phyloP scores from a whole-genome alignment of 1,284 basidiomycete genomes.

The Trichosporon asahii region DNA sequence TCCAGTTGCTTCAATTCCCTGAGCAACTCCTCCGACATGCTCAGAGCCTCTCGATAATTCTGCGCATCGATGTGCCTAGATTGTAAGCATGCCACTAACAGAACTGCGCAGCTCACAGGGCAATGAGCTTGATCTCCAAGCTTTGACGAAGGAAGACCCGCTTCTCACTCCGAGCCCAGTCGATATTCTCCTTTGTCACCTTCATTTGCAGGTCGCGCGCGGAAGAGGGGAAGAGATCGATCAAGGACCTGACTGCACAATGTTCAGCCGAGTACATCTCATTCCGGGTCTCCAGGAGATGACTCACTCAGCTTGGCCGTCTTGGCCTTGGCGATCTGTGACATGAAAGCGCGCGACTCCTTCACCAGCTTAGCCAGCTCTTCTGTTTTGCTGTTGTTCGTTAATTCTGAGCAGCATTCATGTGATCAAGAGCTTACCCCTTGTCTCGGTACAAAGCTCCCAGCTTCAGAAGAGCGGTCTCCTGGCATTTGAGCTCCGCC shows the following conservation, averaged over 20 bases:
- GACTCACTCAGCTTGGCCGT: constrained; percentile 89
- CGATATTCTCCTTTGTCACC: constrained; percentile 84
- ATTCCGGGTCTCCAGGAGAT: neutral
- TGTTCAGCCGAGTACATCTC: neutral
- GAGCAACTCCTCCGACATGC: constrained; percentile 77
- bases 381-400: constrained; percentile 66
- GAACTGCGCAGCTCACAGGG: constrained; percentile 60
- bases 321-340: constrained; percentile 94
- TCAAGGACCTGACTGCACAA: constrained; percentile 74
- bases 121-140: constrained; percentile 83
- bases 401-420: constrained; percentile 6
- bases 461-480: constrained; percentile 78
- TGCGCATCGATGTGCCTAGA: constrained; percentile 70
- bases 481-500: constrained; percentile 71
- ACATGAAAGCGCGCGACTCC: constrained; percentile 84
- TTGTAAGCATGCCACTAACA: neutral
- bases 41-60: constrained; percentile 74
- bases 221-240: constrained; percentile 80
- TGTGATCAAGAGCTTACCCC: constrained; percentile 58
- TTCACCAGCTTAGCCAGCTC: constrained; percentile 84
- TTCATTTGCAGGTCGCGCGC: constrained; percentile 77
- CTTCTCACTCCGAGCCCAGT: constrained; percentile 88
- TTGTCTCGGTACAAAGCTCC: constrained; percentile 84
- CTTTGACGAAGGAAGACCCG: constrained; percentile 94
- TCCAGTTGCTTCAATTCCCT: constrained; percentile 89